Evolutionary conservation across 2,329 filamentous ascomycete genomes (phyloP).

Genomic region (Aspergillus ruber): DNA sequence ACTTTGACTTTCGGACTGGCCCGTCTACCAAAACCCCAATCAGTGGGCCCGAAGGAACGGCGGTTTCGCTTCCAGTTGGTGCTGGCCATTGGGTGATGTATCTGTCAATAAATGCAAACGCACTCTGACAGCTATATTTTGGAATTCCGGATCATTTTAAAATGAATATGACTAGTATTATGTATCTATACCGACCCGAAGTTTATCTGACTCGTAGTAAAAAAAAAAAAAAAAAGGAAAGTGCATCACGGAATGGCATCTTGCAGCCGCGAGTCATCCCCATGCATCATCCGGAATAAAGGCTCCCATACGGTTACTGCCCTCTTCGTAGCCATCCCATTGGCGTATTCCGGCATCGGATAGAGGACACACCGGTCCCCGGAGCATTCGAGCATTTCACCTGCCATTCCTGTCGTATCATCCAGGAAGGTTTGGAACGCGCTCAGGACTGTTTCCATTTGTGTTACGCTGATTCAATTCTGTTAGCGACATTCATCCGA

Average conservation of each 20-base stretch:
- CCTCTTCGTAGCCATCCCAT: slow-evolving; percentile 39
- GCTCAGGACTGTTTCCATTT: slow-evolving; percentile 38
- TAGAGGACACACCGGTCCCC: slow-evolving; percentile 37
- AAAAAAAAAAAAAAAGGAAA: neutral
- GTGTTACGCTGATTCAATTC: slow-evolving; percentile 29
- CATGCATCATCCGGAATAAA: slow-evolving; percentile 41
- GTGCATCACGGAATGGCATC: slow-evolving; percentile 28
- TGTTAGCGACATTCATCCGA: neutral
- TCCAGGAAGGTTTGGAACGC: slow-evolving; percentile 44
- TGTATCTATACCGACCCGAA: neutral
- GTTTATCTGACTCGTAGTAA: neutral
- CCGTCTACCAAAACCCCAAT: neutral
- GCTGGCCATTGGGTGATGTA: neutral
- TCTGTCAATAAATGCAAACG: too few species aligned
- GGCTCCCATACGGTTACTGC: slow-evolving; percentile 46
- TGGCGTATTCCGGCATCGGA: slow-evolving; percentile 31
- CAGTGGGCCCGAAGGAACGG: too few species aligned
- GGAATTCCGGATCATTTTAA: neutral
- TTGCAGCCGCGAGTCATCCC: slow-evolving; percentile 37
- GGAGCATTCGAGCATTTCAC: slow-evolving; percentile 42
- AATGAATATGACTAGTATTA: neutral
- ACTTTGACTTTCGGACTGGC: neutral
- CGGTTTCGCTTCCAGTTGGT: neutral
- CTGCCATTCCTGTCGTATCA: slow-evolving; percentile 36
- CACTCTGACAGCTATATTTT: too few species aligned